A percentile compares a stretch with the other conserved stretches of the same genome.
phyloP scores from a whole-genome alignment of 352 stramenopile genomes.

The Phytophthora vignae region DNA sequence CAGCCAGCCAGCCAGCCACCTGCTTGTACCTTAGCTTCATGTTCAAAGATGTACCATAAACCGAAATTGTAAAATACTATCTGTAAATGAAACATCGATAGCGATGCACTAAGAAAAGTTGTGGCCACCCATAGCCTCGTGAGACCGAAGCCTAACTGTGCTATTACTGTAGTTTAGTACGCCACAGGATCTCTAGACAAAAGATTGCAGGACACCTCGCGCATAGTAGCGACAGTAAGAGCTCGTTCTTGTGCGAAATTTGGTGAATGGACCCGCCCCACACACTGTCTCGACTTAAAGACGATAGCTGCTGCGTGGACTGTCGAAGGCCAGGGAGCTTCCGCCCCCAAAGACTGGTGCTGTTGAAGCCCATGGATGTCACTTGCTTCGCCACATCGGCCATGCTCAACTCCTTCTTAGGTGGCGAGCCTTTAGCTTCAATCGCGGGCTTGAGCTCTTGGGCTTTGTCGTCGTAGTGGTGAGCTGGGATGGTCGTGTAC shows the following conservation, averaged over 20 bases:
- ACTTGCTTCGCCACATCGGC: conserved; percentile 8
- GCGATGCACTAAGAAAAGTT: too few species aligned
- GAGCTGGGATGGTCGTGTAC: neutral
- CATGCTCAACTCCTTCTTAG: conserved; percentile 3
- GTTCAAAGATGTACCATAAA: neutral
- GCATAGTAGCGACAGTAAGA: conserved; percentile 2
- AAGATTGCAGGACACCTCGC: neutral
- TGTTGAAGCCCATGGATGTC: conserved; percentile 9
- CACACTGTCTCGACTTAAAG: conserved; percentile 22
- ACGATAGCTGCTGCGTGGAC: conserved; percentile 16
- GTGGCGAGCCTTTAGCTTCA: neutral
- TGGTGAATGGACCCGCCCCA: conserved; percentile 19
- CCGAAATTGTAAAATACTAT: neutral
- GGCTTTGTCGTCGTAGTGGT: neutral
- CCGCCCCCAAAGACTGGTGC: conserved; percentile 39
- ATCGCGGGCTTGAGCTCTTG: neutral
- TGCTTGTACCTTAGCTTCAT: neutral
- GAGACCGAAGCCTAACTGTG: too few species aligned
- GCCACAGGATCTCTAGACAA: too few species aligned
- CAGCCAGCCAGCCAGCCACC: too few species aligned
- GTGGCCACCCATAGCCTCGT: too few species aligned
- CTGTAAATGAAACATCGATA: neutral
- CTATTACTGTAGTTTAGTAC: too few species aligned
- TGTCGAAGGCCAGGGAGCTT: conserved; percentile 21
- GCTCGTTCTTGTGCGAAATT: conserved; percentile 4